Conservation (phyloP, 169 alveolate genomes). For the Cryptosporidium muris region DNA sequence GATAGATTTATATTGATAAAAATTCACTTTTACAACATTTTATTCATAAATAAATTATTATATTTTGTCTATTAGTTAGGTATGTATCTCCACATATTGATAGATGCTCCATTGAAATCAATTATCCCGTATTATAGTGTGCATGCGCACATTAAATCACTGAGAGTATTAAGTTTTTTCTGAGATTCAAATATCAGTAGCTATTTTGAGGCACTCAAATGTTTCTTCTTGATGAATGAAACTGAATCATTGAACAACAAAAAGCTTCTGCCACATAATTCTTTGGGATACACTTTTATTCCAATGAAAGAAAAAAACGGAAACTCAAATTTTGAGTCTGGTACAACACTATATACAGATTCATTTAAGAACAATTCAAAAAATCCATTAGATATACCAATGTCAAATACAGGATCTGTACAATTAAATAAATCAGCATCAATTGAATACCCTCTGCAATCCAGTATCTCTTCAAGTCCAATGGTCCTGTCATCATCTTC, state of each 20-base stretch:
- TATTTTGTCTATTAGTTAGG: neutral
- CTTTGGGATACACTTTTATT: slow-evolving; percentile 37
- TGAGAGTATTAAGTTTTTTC: too few relatives aligned
- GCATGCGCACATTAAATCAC: neutral
- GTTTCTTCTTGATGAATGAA: slow-evolving; percentile 16
- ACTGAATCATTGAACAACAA: neutral
- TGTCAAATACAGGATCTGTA: neutral
- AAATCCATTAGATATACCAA: slow-evolving; percentile 14
- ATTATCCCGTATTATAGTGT: too few relatives aligned
- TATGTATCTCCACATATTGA: neutral
- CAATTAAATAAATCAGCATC: neutral
- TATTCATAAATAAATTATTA: neutral
- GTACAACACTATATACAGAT: neutral
- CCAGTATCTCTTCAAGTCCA: slow-evolving; percentile 13
- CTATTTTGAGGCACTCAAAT: neutral
- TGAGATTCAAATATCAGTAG: too few relatives aligned
- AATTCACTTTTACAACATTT: neutral
- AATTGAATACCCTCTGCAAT: slow-evolving; percentile 2
- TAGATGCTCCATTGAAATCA: too few relatives aligned
- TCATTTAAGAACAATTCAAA: slow-evolving; percentile 1
- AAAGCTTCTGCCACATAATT: slow-evolving; percentile 31
- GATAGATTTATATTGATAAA: neutral
- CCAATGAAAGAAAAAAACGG: slow-evolving; percentile 24
- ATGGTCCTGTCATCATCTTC: slow-evolving; percentile 2
- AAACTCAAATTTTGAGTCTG: neutral